Percentiles rank a stretch among this genome's conserved stretches.
These are phyloP conservation scores for Sclerospora graminicola DNA, from an alignment of 352 stramenopile species.

Conservation along the genomic window DNA sequence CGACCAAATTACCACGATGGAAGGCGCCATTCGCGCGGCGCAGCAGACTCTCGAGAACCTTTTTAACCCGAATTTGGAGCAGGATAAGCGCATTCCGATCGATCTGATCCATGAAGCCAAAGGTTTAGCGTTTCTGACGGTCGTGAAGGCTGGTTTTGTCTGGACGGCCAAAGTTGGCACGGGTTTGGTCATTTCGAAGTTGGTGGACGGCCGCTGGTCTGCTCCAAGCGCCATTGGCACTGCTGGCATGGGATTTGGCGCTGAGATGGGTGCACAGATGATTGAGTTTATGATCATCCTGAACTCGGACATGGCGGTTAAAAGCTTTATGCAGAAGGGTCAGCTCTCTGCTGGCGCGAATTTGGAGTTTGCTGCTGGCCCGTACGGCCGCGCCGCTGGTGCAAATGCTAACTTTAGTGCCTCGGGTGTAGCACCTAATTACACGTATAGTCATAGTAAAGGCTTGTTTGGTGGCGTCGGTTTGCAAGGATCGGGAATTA, in stretches of 20 bases:
- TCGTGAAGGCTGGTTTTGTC: conserved; percentile 86
- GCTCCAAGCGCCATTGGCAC: conserved; percentile 92
- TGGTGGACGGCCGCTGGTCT: conserved; percentile 91
- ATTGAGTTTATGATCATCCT: conserved; percentile 89
- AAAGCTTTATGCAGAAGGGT: conserved; percentile 81
- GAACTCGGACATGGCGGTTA: conserved; percentile 90
- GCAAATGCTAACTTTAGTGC: conserved; percentile 71
- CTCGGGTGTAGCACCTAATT: conserved; percentile 72
- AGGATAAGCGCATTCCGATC: conserved; percentile 84
- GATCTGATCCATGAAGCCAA: conserved; percentile 86
- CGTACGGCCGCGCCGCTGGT: conserved; percentile 66
- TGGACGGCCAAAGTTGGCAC: conserved; percentile 79
- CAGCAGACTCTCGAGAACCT: conserved; percentile 88
- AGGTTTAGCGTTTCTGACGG: conserved; percentile 87
- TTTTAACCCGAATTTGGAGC: conserved; percentile 77
- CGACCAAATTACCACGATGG: conserved; percentile 84
- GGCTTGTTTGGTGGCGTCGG: conserved; percentile 76
- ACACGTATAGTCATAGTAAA: conserved; percentile 85
- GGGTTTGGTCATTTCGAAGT: conserved; percentile 90
- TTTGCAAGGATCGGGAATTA: conserved; percentile 75
- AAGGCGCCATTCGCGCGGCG: conserved; percentile 83
- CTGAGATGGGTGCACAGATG: conserved; percentile 67
- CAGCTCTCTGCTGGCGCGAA: conserved; percentile 77
- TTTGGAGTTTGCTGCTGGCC: conserved; percentile 71
- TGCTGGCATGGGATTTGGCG: conserved; percentile 80